Conservation (phyloP, 2,329 filamentous ascomycete species). For the Mycosphaerella arachidis region DNA sequence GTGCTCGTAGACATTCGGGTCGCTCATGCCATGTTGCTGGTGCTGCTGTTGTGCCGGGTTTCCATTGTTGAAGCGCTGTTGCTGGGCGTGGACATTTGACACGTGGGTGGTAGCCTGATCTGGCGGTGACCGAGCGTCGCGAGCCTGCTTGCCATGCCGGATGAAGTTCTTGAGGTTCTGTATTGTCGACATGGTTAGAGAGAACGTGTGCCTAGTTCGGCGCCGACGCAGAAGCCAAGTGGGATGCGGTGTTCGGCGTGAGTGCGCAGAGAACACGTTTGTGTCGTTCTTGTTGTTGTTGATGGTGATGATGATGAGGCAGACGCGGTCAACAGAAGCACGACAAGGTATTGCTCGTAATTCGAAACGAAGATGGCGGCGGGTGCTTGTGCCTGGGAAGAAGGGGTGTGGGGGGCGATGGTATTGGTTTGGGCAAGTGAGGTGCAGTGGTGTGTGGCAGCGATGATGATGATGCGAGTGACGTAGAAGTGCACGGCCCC, state of each 20-base stretch:
- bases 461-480: too few relatives aligned
- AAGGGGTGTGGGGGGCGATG: background rate
- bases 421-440: background rate
- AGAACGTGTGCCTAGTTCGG: background rate
- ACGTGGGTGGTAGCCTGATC: constrained; percentile 60
- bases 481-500: too few relatives aligned
- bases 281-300: too few relatives aligned
- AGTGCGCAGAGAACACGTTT: too few relatives aligned
- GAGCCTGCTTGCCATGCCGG: constrained; percentile 93
- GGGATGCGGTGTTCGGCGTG: background rate
- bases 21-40: constrained; percentile 49
- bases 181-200: constrained; percentile 62
- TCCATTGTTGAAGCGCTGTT: constrained; percentile 51
- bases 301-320: background rate
- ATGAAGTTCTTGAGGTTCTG: constrained; percentile 98
- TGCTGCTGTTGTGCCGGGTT: constrained; percentile 28
- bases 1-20: constrained; percentile 58
- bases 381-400: background rate
- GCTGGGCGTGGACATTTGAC: constrained; percentile 61
- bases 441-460: background rate
- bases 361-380: background rate
- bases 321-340: background rate
- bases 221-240: background rate
- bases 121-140: constrained; percentile 56
- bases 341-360: background rate